Evolutionary conservation across 2,329 filamentous ascomycete genomes (phyloP), one percentile per base, ranked within the genome.

Genomic region (Fulvia fulva): DNA sequence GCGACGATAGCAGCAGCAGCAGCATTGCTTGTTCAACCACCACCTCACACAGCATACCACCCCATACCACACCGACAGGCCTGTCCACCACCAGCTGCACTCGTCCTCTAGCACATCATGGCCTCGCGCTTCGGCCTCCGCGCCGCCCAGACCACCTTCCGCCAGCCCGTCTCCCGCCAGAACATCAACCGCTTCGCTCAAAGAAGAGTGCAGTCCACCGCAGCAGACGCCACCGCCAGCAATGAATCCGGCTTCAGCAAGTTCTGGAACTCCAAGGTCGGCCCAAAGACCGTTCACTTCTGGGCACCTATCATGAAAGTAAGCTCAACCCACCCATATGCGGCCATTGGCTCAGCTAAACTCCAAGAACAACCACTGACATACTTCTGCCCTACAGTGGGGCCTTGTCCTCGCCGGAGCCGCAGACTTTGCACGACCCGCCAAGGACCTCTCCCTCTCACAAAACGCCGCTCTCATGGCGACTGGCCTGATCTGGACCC

Each of bases 221-320:
- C 87, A 46, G 80, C 85, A 44, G 51, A 65, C 63, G 56, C 56
- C 41, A 58, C 78, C 80, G 37, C 44, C 34, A 60, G 63, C 57
- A 53, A 61, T 45, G 59, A 69, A 53, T 78, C 73, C 64, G 75
- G 74, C 53, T 86, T 94, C 75, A 86, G 87, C 80, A 86, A 86
- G 76, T 84, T 95, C 81, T 77, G 74, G 76, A 76, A 79, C 68
- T 76, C 74, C 55, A 74, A 75, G 32, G 73, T 82, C 57, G 79
- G 79, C 7, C 77, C 77, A 53, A 78, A 82, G 87, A 99, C 94
- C 62, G 94, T 99, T 70, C 94, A 99, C 78, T 99, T 99, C 80
- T 99, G 94, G 93, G 92, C 93, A 46, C 93, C 93, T 58, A 87
- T 97, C 66, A 96, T 97, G 91, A 97, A 86, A 81, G 83, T 86